Base-by-base conservation (phyloP, 2,329 filamentous ascomycete genomes). In the Sporothrix dimorphospora region DNA sequence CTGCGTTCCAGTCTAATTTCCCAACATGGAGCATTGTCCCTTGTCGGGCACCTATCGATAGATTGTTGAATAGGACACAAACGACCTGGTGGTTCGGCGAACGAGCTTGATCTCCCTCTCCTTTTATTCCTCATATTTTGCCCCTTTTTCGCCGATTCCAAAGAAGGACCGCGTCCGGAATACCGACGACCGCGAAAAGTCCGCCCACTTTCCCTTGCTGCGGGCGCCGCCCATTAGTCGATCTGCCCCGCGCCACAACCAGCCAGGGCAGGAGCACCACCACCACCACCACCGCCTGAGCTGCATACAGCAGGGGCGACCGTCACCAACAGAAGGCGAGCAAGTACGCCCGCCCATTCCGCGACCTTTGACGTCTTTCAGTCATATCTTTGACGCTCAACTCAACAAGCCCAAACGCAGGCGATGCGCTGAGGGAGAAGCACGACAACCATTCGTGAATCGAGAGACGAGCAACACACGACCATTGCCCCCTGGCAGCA, bases 1-100 rank as follows among this genome's bases (percentile, higher is more conserved):
- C 67, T 69, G 16, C 53, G 49, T 57, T n/a, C 59, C 66, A 51
- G 71, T 69, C 71, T 45, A 72, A 72, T 72, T 66, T 72, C 71
- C 71, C 71, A 69, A 3, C 66, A 63, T 65, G 57, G 57, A 49
- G 71, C 55, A 69, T 47, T 72, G 65, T 68, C 66, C 49, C 30
- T 42, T 55, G 47, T 69, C 66, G 51, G 51, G 67, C 67, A 69
- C 30, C 67, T 40, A 57, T 38, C 27, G 24, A 55, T 70, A 45
- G 57, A 70, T 70, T 70, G 68, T 51, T 40, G 21, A 57, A 24
- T 24, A 57, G 24, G 38, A 30, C 12, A 24, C 24, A 53, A 69
- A 38, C 14, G n/a, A 19, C 21, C 38, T 47, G 67, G n/a, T 55
- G 66, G 30, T 55, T 38, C n/a, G 5, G 6, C 66, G 21, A 21